Conservation (phyloP, 129 eudicot species). For the Tagetes erecta region DNA sequence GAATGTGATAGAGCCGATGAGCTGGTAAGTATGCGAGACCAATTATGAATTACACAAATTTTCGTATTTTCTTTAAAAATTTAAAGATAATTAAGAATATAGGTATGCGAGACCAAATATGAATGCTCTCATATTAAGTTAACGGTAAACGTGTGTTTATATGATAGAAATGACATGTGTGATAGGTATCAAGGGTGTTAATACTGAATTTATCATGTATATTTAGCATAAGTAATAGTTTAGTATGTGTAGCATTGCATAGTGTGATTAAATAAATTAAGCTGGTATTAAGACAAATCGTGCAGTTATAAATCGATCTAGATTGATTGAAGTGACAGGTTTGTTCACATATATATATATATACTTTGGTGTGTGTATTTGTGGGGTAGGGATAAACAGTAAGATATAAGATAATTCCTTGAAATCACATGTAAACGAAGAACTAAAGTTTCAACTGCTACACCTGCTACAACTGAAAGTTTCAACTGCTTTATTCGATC, state of each 20-base stretch:
- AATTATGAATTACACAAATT: too few species aligned
- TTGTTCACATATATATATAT: slow-evolving; percentile 21
- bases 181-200: too few species aligned
- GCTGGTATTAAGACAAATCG: background rate
- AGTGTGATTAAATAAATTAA: background rate
- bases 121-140: too few species aligned
- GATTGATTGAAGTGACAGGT: slow-evolving; percentile 24
- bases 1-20: too few species aligned
- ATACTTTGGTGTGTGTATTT: slow-evolving; percentile 16
- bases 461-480: slow-evolving; percentile 46
- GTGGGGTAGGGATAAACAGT: slow-evolving; percentile 26
- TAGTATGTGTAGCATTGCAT: background rate
- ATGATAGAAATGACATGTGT: too few species aligned
- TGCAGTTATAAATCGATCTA: background rate
- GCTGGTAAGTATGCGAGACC: too few species aligned
- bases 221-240: too few species aligned
- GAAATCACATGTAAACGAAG: slow-evolving; percentile 29
- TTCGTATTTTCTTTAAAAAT: too few species aligned
- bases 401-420: slow-evolving; percentile 17
- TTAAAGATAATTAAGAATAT: too few species aligned
- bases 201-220: too few species aligned
- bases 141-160: too few species aligned
- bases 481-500: slow-evolving; percentile 34
- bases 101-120: too few species aligned
- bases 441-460: slow-evolving; percentile 30